A percentile compares a stretch with the other conserved stretches of the same genome.
phyloP scores from a whole-genome alignment of 2,329 filamentous ascomycete genomes.

The Colletotrichum costaricense region DNA sequence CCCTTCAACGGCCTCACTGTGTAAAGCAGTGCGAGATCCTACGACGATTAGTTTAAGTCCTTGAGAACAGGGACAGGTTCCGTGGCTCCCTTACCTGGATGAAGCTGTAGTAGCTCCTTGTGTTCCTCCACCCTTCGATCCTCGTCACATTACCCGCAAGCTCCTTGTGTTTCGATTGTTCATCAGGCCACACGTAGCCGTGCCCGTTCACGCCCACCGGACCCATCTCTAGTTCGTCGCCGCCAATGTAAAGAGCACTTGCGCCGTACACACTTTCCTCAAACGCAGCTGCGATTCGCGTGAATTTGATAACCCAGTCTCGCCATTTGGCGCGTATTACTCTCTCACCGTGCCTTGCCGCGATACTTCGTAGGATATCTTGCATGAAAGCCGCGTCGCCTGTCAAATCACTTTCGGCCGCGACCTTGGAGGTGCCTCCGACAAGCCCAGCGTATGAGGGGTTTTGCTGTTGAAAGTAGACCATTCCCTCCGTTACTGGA shows the following conservation, averaged over 20 bases:
- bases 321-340: constrained; percentile 93
- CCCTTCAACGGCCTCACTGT: constrained; percentile 76
- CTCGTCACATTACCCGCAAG: constrained; percentile 90
- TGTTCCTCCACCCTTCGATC: constrained; percentile 97
- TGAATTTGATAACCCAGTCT: constrained; percentile 94
- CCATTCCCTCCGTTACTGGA: constrained; percentile 83
- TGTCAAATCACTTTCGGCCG: constrained; percentile 72
- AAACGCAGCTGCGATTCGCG: constrained; percentile 90
- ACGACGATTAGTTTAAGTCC: constrained; percentile 31
- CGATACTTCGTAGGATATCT: constrained; percentile 84
- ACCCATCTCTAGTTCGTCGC: constrained; percentile 73
- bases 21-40: constrained; percentile 76
- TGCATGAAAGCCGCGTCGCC: constrained; percentile 92
- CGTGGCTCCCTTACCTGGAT: constrained; percentile 73
- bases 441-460: constrained; percentile 64
- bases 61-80: not conserved
- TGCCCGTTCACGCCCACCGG: constrained; percentile 78
- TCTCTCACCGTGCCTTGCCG: constrained; percentile 86
- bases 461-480: constrained; percentile 89
- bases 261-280: constrained; percentile 96
- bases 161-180: constrained; percentile 82
- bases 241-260: constrained; percentile 86
- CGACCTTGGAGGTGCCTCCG: constrained; percentile 52
- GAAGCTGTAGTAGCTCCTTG: constrained; percentile 93
- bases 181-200: constrained; percentile 95